Evolutionary conservation across 202 grass and related monocot genomes (phyloP).

Genomic region (Bolboschoenoplectus hybrid): DNA sequence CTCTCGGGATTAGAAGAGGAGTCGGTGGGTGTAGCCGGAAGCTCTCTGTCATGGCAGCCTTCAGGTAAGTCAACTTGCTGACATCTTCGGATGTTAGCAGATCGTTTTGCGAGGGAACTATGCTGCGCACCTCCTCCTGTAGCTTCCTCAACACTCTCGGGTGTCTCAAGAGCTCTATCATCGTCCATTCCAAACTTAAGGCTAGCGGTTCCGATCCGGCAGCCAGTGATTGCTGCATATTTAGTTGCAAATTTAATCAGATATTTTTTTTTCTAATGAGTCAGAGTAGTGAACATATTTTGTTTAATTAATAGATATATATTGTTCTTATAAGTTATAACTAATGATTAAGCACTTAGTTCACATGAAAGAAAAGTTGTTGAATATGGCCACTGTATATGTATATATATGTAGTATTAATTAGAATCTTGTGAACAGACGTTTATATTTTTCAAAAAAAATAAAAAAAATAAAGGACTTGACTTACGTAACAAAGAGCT

Average conservation of each 20-base stretch:
- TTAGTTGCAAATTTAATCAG: neutral
- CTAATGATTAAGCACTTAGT: neutral
- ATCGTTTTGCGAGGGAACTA: slow-evolving; percentile 27
- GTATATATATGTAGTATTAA: no score
- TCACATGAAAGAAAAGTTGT: neutral
- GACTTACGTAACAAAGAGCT: slow-evolving; percentile 19
- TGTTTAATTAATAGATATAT: neutral
- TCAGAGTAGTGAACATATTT: neutral
- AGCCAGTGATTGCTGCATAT: slow-evolving; percentile 40
- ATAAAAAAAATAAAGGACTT: no score
- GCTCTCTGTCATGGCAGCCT: slow-evolving; percentile 65
- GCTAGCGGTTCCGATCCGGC: slow-evolving; percentile 45
- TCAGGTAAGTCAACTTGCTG: slow-evolving; percentile 59
- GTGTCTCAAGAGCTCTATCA: slow-evolving; percentile 70
- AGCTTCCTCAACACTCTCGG: slow-evolving; percentile 57
- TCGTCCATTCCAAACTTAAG: slow-evolving; percentile 64
- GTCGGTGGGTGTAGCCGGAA: slow-evolving; percentile 72
- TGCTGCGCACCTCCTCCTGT: slow-evolving; percentile 54
- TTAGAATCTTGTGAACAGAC: neutral
- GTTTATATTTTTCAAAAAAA: neutral
- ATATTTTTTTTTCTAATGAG: neutral
- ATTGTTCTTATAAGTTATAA: neutral
- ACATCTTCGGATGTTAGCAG: slow-evolving; percentile 45
- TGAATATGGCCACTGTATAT: no score
- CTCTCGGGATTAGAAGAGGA: slow-evolving; percentile 60